Base-by-base conservation (phyloP, 2,329 filamentous ascomycete species). In the Stylonectria norvegica region DNA sequence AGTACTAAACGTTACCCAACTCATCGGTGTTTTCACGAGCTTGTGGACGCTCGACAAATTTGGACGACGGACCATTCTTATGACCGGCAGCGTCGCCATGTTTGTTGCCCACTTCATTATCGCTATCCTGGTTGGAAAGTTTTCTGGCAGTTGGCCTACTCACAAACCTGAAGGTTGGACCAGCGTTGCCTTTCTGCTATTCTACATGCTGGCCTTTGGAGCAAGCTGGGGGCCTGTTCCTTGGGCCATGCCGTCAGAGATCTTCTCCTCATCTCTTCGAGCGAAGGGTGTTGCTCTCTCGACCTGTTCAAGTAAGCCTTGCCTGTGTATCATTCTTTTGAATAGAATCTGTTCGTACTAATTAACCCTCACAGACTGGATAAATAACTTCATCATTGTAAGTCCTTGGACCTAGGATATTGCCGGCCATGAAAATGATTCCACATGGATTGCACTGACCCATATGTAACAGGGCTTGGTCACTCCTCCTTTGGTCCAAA, bases 261-360 rank as follows among this genome's bases (percentile, higher is more conserved):
- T 85, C 8, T 86, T 83, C 56, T 76, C 81, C 0, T 72, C 71
- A 0, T 76, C 73, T 2, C 65, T 82, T 1, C 68, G 81, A 8
- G 78, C 80, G 2, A 84, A 85, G 56, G 81, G 81, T 18, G 76
- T 81, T 3, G 76, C 79, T 0, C 64, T 82, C 9, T 73, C 73
- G 0, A 80, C 77, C 0, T 76, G 70, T 44, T 73, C 72, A 2
- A 82, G 55, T 59, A 58, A 28, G 50, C 46, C 1, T 7, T 1
- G 4, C 3, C 0, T 2, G 12, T n/a, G 10, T 5, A 11, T 3
- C 8, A 3, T 1, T 0, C 11, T 6, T 2, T 5, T 4, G 3
- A 5, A 3, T 2, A 2, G 12, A 20, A 5, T n/a, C n/a, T n/a
- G n/a, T n/a, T n/a, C n/a, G n/a, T n/a, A n/a, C n/a, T n/a, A n/a